These are phyloP conservation scores for Verbascum thapsus DNA, from an alignment of 257 asterid genomes.

Conservation along the genomic window DNA sequence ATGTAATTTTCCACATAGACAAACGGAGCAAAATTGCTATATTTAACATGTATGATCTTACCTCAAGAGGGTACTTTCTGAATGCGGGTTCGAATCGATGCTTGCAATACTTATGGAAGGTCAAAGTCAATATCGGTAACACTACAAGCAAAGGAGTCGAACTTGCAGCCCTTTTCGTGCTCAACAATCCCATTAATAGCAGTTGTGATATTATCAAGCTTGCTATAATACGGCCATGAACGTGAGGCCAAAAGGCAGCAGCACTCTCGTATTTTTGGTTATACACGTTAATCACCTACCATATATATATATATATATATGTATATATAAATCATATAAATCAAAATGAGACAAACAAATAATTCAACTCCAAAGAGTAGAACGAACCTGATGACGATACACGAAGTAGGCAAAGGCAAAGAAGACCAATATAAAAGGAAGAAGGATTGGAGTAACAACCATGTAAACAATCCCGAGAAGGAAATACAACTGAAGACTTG, in stretches of 20 bases:
- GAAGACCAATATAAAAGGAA: slow-evolving; percentile 86
- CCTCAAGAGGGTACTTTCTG: slow-evolving; percentile 88
- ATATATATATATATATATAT: too few species aligned
- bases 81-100: slow-evolving; percentile 92
- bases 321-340: slow-evolving; percentile 1
- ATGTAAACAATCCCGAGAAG: slow-evolving; percentile 86
- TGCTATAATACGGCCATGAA: slow-evolving; percentile 78
- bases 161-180: slow-evolving; percentile 83
- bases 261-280: slow-evolving; percentile 86
- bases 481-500: slow-evolving; percentile 79
- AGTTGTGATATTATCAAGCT: slow-evolving; percentile 79
- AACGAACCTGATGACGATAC: slow-evolving; percentile 95
- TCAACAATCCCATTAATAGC: slow-evolving; percentile 80
- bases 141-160: slow-evolving; percentile 76
- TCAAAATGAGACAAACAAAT: slow-evolving; percentile 6
- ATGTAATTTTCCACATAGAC: too few species aligned
- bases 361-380: not conserved
- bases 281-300: slow-evolving; percentile 82
- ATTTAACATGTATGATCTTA: slow-evolving; percentile 30
- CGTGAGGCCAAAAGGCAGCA: slow-evolving; percentile 92
- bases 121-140: slow-evolving; percentile 68
- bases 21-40: not conserved
- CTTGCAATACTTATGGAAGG: slow-evolving; percentile 86
- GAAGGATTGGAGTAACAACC: slow-evolving; percentile 89
- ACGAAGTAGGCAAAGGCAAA: slow-evolving; percentile 87